Evolutionary conservation across 129 eudicot species (phyloP), one percentile per base, ranked within the genome.

Genomic region (Flaveria sonorensis): DNA sequence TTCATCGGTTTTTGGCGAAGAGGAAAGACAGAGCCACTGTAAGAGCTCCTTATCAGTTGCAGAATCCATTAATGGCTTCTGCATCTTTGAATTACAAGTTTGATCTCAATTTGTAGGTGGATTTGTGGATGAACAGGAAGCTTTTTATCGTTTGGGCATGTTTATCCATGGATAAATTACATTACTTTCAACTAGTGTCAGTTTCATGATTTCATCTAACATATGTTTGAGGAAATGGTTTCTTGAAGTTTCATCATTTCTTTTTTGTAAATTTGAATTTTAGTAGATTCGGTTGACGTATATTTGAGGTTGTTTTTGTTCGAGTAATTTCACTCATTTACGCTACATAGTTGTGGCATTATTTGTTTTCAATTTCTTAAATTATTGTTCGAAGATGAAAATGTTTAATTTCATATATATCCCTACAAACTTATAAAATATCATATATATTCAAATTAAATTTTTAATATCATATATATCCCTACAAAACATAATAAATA

Each of bases 1-100:
- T 89, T 53, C 85, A 87, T 57, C 81, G 88, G 47, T 89, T 89
- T 67, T 83, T 89, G 57, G 96, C 73, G 66, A 89, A 85, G 88
- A 83, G 96, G 47, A 87, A 87, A 75, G 91, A 87, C 42, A 85
- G 91, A 77, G 82, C 82, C 16, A 59, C 43, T 14, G 87, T 55
- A 43, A 81, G 80, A 66, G 85, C 77, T 26, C 87, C 87, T 36
- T 84, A 84, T 70, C 77, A 80, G n/a, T 62, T 76, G 19, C 79
- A 67, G 5, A 66, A 73, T 65, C 75, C 71, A 39, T 60, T 12
- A n/a, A 13, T 83, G 20, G 36, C 75, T 2, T 52, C 77, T n/a
- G 64, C 26, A 10, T 60, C 87, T 68, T 43, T 47, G 23, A 78
- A 46, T 51, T 19, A 52, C 30, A 81, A 60, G 19, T 77, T 87